Evolutionary conservation across 495 filamentous ascomycete species (phyloP), one percentile per base, ranked within the genome.

Genomic region (Penicillium salamii): DNA sequence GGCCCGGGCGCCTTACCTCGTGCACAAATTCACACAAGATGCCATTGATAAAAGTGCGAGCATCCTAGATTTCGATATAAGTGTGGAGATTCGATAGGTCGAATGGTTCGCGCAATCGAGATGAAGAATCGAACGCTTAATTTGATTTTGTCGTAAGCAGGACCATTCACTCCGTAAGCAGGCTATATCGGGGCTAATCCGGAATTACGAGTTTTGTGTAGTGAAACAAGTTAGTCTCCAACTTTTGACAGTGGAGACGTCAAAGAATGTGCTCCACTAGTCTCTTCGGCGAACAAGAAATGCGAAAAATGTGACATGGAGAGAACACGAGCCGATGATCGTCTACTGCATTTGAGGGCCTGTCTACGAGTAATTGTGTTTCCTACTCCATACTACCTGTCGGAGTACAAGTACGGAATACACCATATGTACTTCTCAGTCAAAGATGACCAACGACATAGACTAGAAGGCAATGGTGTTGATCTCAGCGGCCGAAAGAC

Each of bases 201-300:
- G 7, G 3, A 11, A 32, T 32, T 13, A 32, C 29, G 29, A 8
- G 29, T 32, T 32, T 32, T 32, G 18, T 32, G 18, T 38, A 17
- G 36, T 39, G 36, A 21, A 43, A 45, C 12, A 35, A 24, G 42
- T 35, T 33, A 44, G 42, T 32, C 42, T 34, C 42, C 8, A 7
- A 34, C 42, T 45, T 34, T 34, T 17, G 29, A 32, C 12, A 12
- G 29, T 32, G 29, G 29, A 12, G 29, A 32, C 12, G 7, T 32
- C 29, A 32, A 32, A 11, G 29, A 32, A 32, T 32, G 29, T 32
- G 29, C 29, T 32, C 29, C 29, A 32, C 29, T 32, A 32, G 23
- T 26, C 23, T 26, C 19, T 23, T 2, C 7, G 24, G 14, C 5
- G 24, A 11, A 15, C 5, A 17, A 14, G 17, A n/a, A 19, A 19